A percentile compares a stretch with the other conserved stretches of the same genome.
These are phyloP conservation scores for Schrenkiella parvula DNA, from an alignment of 345 rosid species.

Conservation along the genomic window DNA sequence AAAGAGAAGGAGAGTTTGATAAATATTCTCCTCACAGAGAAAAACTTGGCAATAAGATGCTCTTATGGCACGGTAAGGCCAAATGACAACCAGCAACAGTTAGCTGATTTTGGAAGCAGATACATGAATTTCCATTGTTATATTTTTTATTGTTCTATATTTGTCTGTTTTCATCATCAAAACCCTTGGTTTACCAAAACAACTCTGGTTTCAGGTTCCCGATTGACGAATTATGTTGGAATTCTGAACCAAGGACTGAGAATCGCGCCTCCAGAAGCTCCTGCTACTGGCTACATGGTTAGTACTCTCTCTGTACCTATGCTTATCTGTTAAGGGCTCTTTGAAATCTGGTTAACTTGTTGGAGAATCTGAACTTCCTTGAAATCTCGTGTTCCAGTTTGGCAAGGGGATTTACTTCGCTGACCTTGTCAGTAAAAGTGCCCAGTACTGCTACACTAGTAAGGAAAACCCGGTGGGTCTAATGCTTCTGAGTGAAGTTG, in stretches of 20 bases:
- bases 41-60: conserved; percentile 81
- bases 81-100: conserved; percentile 1
- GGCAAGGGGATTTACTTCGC: conserved; percentile 97
- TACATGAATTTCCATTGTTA: background rate
- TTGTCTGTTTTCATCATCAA: background rate
- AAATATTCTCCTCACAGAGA: conserved; percentile 65
- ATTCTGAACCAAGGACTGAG: conserved; percentile 95
- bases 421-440: conserved; percentile 98
- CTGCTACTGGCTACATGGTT: conserved; percentile 98
- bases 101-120: background rate
- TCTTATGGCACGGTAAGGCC: conserved; percentile 88
- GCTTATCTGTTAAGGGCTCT: background rate
- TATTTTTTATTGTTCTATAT: background rate
- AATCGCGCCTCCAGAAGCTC: conserved; percentile 99
- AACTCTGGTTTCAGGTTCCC: conserved; percentile 62
- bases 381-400: conserved; percentile 49
- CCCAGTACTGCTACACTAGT: conserved; percentile 84
- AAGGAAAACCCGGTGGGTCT: conserved; percentile 82
- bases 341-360: background rate
- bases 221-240: conserved; percentile 90
- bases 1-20: conserved; percentile 87
- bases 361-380: conserved; percentile 4
- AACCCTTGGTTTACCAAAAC: background rate
- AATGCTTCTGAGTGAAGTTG: conserved; percentile 92
- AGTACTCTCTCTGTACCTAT: conserved; percentile 31